phyloP scores from a whole-genome alignment of 352 stramenopile genomes.

The Phytophthora brassicae region DNA sequence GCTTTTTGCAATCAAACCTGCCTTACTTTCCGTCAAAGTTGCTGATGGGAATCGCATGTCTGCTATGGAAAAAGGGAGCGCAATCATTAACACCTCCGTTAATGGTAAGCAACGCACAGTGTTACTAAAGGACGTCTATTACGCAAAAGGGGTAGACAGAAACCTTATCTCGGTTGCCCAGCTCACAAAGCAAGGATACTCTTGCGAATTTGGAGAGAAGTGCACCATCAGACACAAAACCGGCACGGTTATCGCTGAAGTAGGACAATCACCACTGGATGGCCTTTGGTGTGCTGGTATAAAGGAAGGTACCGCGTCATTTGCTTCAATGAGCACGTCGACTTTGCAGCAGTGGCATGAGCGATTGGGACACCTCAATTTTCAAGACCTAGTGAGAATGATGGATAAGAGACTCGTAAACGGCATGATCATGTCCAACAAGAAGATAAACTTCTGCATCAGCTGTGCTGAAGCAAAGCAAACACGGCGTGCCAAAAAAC shows the following conservation, averaged over 20 bases:
- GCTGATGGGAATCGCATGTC: neutral
- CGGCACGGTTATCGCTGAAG: neutral
- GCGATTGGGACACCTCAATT: constrained; percentile 7
- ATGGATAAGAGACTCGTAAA: neutral
- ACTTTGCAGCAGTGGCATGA: constrained; percentile 3
- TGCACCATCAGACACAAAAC: neutral
- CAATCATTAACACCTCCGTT: neutral
- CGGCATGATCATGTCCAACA: neutral
- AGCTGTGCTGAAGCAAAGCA: constrained; percentile 13
- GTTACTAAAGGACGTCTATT: neutral
- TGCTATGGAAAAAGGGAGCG: neutral
- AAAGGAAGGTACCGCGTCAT: neutral
- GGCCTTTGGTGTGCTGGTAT: neutral
- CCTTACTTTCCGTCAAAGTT: neutral
- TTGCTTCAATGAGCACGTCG: neutral
- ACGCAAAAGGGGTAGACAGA: neutral
- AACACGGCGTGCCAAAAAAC: neutral
- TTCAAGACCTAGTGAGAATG: constrained; percentile 12
- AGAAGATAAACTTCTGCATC: constrained; percentile 11
- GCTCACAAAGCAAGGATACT: constrained; percentile 1
- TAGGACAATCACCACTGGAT: neutral
- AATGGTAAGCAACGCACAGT: neutral
- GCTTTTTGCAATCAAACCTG: neutral
- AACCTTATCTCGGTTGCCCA: neutral
- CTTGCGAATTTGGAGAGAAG: neutral